Conservation (phyloP, 2,329 filamentous ascomycete species). For the Pyricularia pennisetigena region DNA sequence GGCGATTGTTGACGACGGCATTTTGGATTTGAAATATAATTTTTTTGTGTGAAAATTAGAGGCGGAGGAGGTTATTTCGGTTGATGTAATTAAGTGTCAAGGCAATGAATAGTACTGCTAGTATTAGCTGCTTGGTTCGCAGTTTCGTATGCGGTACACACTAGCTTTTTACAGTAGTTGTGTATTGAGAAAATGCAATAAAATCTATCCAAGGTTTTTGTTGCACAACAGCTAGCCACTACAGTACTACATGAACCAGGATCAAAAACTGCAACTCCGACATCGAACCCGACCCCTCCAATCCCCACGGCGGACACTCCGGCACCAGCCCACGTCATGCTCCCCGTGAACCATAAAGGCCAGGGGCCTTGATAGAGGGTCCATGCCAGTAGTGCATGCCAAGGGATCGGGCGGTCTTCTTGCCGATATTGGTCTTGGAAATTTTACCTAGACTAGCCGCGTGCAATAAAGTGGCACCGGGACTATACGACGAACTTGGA, state of each 20-base stretch:
- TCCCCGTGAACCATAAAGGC: neutral
- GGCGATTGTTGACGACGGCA: constrained; percentile 1
- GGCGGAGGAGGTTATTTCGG: neutral
- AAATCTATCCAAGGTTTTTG: neutral
- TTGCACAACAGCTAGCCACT: neutral
- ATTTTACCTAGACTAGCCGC: neutral
- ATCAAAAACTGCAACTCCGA: neutral
- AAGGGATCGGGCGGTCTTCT: neutral
- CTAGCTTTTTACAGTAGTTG: neutral
- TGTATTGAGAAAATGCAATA: neutral
- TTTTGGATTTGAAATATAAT: neutral
- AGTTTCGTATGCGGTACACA: neutral
- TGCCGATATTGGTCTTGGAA: neutral
- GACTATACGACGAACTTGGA: neutral
- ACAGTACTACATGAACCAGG: neutral
- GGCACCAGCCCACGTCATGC: neutral
- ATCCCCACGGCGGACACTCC: neutral
- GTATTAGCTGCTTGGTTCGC: neutral
- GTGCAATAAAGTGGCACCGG: neutral
- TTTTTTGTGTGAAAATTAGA: neutral
- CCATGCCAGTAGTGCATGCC: neutral
- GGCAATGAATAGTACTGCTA: too few species aligned
- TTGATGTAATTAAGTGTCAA: neutral
- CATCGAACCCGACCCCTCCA: neutral
- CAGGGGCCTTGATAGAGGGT: neutral